phyloP scores from a whole-genome alignment of 768 basidiomycete species.

The Boletus huronensis region DNA sequence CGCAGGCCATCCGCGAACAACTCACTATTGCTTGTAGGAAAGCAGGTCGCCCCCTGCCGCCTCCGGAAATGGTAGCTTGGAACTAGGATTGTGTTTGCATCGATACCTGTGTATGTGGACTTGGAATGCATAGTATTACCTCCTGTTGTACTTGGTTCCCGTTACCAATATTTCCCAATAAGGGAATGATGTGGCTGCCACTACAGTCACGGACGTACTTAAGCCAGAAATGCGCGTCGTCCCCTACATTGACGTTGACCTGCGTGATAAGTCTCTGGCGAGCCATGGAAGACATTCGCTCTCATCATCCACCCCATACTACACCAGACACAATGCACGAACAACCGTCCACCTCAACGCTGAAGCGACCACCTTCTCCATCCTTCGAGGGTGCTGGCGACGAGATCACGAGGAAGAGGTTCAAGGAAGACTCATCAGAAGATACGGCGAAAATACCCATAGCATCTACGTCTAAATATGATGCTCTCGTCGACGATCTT shows the following conservation, averaged over 20 bases:
- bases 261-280: conserved; percentile 10
- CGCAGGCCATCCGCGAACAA: conserved; percentile 44
- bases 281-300: conserved; percentile 18
- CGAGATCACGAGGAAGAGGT: conserved; percentile 54
- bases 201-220: conserved; percentile 19
- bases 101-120: background rate
- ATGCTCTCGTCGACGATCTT: conserved; percentile 54
- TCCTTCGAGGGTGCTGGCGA: conserved; percentile 50
- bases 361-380: conserved; percentile 63
- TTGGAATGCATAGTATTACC: background rate
- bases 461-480: conserved; percentile 21
- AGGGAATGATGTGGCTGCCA: conserved; percentile 26
- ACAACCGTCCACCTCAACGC: conserved; percentile 19
- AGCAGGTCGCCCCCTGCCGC: conserved; percentile 46
- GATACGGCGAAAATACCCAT: conserved; percentile 14
- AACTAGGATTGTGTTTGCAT: background rate
- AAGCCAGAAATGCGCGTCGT: conserved; percentile 18
- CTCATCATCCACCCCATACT: background rate
- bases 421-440: conserved; percentile 45
- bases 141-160: background rate
- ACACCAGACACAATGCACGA: conserved; percentile 1
- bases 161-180: conserved; percentile 20
- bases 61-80: conserved; percentile 6
- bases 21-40: conserved; percentile 44
- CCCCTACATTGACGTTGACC: conserved; percentile 16